Evolutionary conservation across 768 basidiomycete species (phyloP), one percentile per base, ranked within the genome.

Genomic region (Rhodotorula kratochvilovae): DNA sequence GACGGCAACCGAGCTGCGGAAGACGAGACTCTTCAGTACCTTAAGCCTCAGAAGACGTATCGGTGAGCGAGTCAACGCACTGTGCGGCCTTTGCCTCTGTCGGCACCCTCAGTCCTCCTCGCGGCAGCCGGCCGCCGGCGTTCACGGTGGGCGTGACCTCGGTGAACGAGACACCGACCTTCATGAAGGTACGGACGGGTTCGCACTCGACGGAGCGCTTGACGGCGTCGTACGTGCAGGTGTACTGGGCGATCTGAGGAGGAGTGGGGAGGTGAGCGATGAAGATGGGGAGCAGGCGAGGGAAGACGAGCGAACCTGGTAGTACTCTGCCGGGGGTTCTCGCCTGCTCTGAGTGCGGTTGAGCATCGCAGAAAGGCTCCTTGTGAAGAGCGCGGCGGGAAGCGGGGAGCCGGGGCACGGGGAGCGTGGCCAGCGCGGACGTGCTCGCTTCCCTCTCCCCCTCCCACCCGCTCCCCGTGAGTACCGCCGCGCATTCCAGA

Each of bases 161-260:
- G 21, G 59, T 60, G 39, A 29, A 21, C 19, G 15, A 12, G 29
- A 33, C 1, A 8, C 31, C 61, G 23, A 45, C 11, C 48, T 54
- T 81, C 79, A 83, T 83, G 76, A 93, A 89, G 36, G 92, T 83
- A 25, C 91, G 86, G 39, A 88, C 85, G 12, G 90, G 91, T 78
- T 85, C 87, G 78, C 90, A 92, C 48, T 86, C 84, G 57, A 86
- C 75, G 35, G 42, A 54, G 50, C 53, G 55, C 25, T 68, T 27
- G 21, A 72, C 77, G 25, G 72, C 76, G 68, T 84, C 81, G 55
- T 80, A 76, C 56, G 84, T 81, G 79, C 90, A 92, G 36, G 82
- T 84, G 79, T 85, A 89, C 77, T 91, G 91, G 16, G 88, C 80
- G 56, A 92, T 85, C 81, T 91, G 90, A 23, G 85, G 83, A 25